Conservation (phyloP, 148 eudicot genomes). For the Rhododendron kiyosumense region DNA sequence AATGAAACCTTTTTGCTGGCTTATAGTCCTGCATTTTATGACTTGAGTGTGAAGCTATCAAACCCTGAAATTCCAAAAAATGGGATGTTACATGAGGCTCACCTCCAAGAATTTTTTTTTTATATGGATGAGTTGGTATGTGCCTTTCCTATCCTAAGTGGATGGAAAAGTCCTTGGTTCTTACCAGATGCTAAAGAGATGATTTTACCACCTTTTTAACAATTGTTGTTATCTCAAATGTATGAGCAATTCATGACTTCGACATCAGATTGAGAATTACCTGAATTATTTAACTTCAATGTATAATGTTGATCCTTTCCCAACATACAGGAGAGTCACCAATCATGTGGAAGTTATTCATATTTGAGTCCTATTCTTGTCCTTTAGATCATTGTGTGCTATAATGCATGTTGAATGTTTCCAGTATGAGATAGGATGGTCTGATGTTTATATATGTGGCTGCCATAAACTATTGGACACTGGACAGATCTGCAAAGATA, state of each 20-base stretch:
- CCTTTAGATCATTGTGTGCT: neutral
- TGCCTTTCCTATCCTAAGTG: neutral
- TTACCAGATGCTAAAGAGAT: neutral
- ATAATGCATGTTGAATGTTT: neutral
- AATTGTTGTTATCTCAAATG: neutral
- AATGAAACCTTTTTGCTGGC: neutral
- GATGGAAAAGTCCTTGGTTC: neutral
- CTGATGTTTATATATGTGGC: neutral
- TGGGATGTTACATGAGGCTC: neutral
- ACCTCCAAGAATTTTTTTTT: neutral
- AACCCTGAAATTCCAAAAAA: neutral
- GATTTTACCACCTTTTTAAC: neutral
- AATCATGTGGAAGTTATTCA: neutral
- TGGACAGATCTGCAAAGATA: conserved; percentile 72
- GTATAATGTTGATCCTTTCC: neutral
- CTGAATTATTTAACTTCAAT: neutral
- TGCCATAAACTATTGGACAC: conserved; percentile 2
- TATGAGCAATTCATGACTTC: neutral
- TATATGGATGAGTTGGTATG: neutral
- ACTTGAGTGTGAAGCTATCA: neutral
- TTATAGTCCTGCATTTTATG: neutral
- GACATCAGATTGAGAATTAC: neutral
- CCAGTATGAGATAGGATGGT: neutral
- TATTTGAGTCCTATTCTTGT: neutral
- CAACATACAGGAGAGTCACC: neutral